Evolutionary conservation across 495 filamentous ascomycete genomes (phyloP), one percentile per base, ranked within the genome.

Genomic region (Podospora bellae-mahoneyi): DNA sequence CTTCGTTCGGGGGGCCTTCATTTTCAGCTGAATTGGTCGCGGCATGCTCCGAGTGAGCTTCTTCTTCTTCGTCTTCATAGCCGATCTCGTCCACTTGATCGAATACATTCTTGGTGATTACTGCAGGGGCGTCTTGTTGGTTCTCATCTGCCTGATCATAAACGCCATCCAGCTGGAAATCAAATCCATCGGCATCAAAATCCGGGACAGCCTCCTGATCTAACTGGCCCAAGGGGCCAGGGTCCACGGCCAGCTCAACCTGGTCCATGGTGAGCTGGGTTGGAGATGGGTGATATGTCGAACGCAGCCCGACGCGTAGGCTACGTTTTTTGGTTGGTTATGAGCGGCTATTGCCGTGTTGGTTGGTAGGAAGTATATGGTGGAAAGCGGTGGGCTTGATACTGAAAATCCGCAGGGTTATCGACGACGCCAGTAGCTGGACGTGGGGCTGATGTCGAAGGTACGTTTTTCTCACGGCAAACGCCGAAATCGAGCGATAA

Each of bases 201-300:
- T 73, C 74, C 10, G 75, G 39, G 15, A 69, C 62, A 55, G 79
- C 77, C 23, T 71, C 74, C 19, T 66, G 72, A n/a, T 76, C 74
- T 16, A 74, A 30, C 20, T 63, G 74, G 30, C 69, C 74, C 4
- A 66, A 58, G 9, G 62, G 26, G 16, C 65, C 62, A 23, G 55
- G 68, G 2, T 71, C 69, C 16, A 74, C 68, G 27, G 65, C 57
- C 6, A 63, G 30, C 32, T 72, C 70, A 15, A 75, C 69, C 62
- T 78, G 62, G 19, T 76, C 76, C 76, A 78, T 78, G 39, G 15
- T 13, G 39, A 48, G 13, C 2, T 16, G 5, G 39, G 7, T 5
- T 48, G 9, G 39, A 48, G 39, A 48, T 48, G 39, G 39, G 13
- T 13, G 39, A 48, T 13, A 48, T 48, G 15, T 48, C 39, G 39